phyloP scores from a whole-genome alignment of 768 basidiomycete genomes.

The Auriscalpium orientale region DNA sequence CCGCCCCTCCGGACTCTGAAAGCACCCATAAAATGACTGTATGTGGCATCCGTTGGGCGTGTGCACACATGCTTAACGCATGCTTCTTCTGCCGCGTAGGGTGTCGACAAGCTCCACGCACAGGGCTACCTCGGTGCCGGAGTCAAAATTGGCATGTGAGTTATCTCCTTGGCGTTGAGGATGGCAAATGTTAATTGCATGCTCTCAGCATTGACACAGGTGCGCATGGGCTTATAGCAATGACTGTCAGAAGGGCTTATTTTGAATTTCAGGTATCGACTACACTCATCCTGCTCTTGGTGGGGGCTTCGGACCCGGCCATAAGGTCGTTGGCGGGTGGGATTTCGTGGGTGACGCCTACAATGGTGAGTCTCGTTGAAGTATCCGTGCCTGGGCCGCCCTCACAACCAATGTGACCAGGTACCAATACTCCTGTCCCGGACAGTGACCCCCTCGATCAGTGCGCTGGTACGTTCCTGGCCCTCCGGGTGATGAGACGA shows the following conservation, averaged over 20 bases:
- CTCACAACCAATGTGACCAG: no score
- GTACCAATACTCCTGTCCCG: conserved; percentile 31
- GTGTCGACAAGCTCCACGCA: conserved; percentile 62
- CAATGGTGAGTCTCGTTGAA: conserved; percentile 25
- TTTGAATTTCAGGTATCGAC: conserved; percentile 34
- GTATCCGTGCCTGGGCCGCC: no score
- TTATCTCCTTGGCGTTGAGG: background rate
- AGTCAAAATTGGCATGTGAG: conserved; percentile 60
- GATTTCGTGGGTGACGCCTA: conserved; percentile 55
- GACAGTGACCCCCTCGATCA: conserved; percentile 47
- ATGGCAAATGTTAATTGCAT: no score
- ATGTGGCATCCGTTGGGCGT: conserved; percentile 6
- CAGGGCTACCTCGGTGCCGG: conserved; percentile 54
- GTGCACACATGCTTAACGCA: background rate
- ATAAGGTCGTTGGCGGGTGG: conserved; percentile 44
- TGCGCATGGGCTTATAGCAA: background rate
- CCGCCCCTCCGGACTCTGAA: conserved; percentile 37
- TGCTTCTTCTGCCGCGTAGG: conserved; percentile 24
- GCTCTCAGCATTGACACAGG: conserved; percentile 36
- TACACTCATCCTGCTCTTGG: conserved; percentile 51
- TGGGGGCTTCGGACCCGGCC: conserved; percentile 44
- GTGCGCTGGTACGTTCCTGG: conserved; percentile 29
- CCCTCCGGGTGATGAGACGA: background rate
- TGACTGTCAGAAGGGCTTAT: background rate
- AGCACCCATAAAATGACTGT: conserved; percentile 51